These are phyloP conservation scores for Raddia guianensis DNA, from an alignment of 176 grass and related monocot genomes.

Conservation along the genomic window DNA sequence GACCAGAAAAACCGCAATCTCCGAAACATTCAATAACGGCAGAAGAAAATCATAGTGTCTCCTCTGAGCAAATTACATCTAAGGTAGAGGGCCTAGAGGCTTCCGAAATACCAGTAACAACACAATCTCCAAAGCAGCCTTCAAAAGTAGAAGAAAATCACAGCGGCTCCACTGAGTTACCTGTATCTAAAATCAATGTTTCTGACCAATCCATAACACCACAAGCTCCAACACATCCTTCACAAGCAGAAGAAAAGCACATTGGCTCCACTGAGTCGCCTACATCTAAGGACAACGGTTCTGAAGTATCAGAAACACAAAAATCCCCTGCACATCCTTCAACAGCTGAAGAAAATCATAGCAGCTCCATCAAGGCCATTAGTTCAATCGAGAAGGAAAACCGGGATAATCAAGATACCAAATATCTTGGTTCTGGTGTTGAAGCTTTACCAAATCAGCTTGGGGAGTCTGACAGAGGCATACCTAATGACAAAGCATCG, in stretches of 20 bases:
- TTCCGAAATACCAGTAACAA: constrained; percentile 47
- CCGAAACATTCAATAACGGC: constrained; percentile 35
- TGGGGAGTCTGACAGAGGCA: constrained; percentile 31
- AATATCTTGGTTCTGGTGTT: constrained; percentile 22
- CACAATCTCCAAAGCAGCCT: constrained; percentile 49
- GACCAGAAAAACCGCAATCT: constrained; percentile 41
- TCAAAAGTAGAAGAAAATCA: constrained; percentile 36
- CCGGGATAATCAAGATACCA: constrained; percentile 34
- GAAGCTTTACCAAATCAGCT: constrained; percentile 31
- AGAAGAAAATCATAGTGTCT: constrained; percentile 50
- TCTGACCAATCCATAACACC: constrained; percentile 30
- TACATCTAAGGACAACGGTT: constrained; percentile 5
- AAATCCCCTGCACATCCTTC: constrained; percentile 22
- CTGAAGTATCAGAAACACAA: constrained; percentile 33
- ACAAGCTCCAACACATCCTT: constrained; percentile 31
- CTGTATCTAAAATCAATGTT: constrained; percentile 33
- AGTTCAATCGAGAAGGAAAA: constrained; percentile 42
- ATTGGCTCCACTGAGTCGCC: constrained; percentile 30
- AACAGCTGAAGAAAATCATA: constrained; percentile 38
- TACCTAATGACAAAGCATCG: constrained; percentile 31
- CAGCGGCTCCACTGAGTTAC: constrained; percentile 25
- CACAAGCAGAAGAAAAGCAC: constrained; percentile 35
- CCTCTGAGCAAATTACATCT: constrained; percentile 37
- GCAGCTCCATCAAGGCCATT: constrained; percentile 12
- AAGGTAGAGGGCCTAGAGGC: constrained; percentile 37